Base-by-base conservation (phyloP, 805 yeast species). In the Kuraishia hungarica region DNA sequence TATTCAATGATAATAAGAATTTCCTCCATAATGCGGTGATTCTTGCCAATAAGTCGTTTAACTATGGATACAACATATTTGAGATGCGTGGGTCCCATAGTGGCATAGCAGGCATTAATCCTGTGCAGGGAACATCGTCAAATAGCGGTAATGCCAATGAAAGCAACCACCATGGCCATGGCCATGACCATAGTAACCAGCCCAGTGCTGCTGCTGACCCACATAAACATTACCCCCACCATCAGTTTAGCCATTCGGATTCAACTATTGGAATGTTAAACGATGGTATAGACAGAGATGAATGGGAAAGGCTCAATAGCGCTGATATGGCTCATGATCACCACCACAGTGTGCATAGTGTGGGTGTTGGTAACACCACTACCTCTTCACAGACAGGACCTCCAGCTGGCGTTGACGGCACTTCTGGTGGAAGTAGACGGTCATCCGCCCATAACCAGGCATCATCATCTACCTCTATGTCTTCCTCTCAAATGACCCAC, bases 11-110 rank as follows among this genome's bases (percentile, higher is more conserved):
- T 39, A 69, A 72, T 58, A 72, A 72, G 52, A 72, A 75, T 57
- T 69, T 71, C 26, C 63, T 81, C 10, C 86, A 82, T 58, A 80
- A 80, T 61, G 72, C 83, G 0, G 76, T 81, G 20, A 80, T 81
- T 17, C 69, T 80, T 60, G 73, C 79, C 8, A 80, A 80, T 59
- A 79, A 77, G 60, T 72, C 73, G 22, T 64, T 68, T 54, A 68
- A 66, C 52, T 49, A 49, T 17, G 50, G 49, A 54, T 48, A 52
- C 52, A 56, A 52, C 54, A 54, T 53, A 52, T 55, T 39, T 57
- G 47, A 51, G 56, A 49, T 35, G 43, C 43, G 43, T 50, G 57
- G 46, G 50, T 39, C 39, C 46, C 24, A 19, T 24, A 51, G n/a
- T 35, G 43, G 43, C 17, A 35, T 35, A 35, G 8, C 43, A 7